Conservation (phyloP, 345 rosid genomes). For the Balakata baccata region DNA sequence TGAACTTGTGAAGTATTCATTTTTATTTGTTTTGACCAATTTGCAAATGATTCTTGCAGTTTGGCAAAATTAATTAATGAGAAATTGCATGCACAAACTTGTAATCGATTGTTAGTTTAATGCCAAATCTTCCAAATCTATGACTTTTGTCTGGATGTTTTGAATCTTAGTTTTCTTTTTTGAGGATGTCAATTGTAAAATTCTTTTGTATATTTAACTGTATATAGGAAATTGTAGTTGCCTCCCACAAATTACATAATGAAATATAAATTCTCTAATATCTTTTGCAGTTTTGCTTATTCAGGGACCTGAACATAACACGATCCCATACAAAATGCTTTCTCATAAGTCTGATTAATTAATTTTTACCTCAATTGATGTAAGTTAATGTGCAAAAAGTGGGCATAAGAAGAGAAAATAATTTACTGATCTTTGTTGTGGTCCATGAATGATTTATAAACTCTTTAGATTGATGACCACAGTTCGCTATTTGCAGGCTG, state of each 20-base stretch:
- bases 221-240: neutral
- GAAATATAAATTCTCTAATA: neutral
- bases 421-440: too few relatives aligned
- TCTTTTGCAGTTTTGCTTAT: neutral
- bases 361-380: neutral
- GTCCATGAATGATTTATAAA: neutral
- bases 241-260: neutral
- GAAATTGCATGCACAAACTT: neutral
- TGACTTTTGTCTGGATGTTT: neutral
- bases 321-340: neutral
- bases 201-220: neutral
- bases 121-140: neutral
- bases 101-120: neutral
- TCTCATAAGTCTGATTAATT: neutral
- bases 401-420: too few relatives aligned
- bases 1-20: too few relatives aligned
- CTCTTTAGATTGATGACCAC: neutral
- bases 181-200: neutral
- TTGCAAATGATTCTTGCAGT: neutral
- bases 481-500: conserved; percentile 23
- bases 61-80: neutral
- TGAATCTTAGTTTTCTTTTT: neutral
- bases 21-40: neutral
- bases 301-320: neutral
- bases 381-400: neutral